Percentiles rank a stretch among this genome's conserved stretches.
phyloP scores from a whole-genome alignment of 257 asterid species.

The Paulownia fortunei region DNA sequence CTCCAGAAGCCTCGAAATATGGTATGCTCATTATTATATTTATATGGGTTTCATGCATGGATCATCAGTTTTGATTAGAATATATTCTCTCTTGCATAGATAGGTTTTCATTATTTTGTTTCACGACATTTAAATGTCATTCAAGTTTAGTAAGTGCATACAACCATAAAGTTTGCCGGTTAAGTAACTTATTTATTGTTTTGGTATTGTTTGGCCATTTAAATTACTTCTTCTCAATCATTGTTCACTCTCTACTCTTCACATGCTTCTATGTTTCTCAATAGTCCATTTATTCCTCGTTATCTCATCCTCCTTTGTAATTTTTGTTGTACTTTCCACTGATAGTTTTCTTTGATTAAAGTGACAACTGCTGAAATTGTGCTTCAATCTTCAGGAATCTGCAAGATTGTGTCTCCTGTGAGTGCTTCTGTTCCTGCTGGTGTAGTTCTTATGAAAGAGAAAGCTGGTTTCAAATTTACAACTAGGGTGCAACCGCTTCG shows the following conservation, averaged over 20 bases:
- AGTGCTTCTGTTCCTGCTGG: slow-evolving; percentile 97
- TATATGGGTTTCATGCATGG: slow-evolving; percentile 13
- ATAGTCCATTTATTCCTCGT: slow-evolving; percentile 4
- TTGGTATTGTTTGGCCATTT: not conserved
- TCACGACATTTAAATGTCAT: not conserved
- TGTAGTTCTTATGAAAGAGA: slow-evolving; percentile 88
- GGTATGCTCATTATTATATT: slow-evolving; percentile 49
- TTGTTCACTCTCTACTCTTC: not conserved
- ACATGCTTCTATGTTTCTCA: not conserved
- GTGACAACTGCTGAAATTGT: slow-evolving; percentile 25
- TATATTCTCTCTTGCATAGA: not conserved
- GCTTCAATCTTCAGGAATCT: slow-evolving; percentile 66
- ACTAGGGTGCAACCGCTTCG: slow-evolving; percentile 99
- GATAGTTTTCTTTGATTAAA: slow-evolving; percentile 24
- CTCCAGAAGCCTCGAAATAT: slow-evolving; percentile 94
- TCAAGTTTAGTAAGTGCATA: not conserved
- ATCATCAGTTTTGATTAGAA: slow-evolving; percentile 13
- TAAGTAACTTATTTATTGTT: not conserved
- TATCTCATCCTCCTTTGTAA: slow-evolving; percentile 6
- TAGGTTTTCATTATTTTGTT: slow-evolving; percentile 17
- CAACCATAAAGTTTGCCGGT: slow-evolving; percentile 1
- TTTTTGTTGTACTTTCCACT: slow-evolving; percentile 13
- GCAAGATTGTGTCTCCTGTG: slow-evolving; percentile 96
- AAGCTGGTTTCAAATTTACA: slow-evolving; percentile 86
- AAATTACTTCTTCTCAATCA: not conserved